These are phyloP conservation scores for Henningerozyma blattae DNA, from an alignment of 805 yeast species.

Conservation along the genomic window DNA sequence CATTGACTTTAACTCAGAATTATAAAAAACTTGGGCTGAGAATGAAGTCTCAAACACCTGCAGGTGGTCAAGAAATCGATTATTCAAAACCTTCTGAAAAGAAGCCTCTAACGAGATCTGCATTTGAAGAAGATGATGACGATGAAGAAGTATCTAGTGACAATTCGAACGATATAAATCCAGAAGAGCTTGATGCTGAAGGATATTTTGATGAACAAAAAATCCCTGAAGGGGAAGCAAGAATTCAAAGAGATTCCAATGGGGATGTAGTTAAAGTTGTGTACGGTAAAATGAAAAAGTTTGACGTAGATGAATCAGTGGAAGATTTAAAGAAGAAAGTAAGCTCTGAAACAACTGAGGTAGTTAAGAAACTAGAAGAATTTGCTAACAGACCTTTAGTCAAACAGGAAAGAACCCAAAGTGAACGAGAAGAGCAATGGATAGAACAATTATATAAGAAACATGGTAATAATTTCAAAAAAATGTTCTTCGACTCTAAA, in stretches of 20 bases:
- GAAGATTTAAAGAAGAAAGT: slow-evolving; percentile 18
- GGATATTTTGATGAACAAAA: slow-evolving; percentile 33
- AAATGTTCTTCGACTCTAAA: slow-evolving; percentile 87
- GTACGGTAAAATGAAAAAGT: slow-evolving; percentile 50
- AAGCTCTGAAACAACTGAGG: slow-evolving; percentile 32
- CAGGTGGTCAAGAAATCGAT: slow-evolving; percentile 74
- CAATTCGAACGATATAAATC: slow-evolving; percentile 5
- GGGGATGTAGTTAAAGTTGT: slow-evolving; percentile 57
- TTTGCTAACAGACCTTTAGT: slow-evolving; percentile 33
- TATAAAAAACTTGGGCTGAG: slow-evolving; percentile 72
- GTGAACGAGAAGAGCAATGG: slow-evolving; percentile 72
- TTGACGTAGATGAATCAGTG: slow-evolving; percentile 24
- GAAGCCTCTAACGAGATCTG: slow-evolving; percentile 21
- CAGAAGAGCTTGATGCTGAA: slow-evolving; percentile 11
- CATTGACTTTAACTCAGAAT: slow-evolving; percentile 72
- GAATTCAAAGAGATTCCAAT: slow-evolving; percentile 55
- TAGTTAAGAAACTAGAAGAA: slow-evolving; percentile 59
- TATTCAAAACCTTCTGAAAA: slow-evolving; percentile 29
- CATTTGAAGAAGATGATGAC: slow-evolving; percentile 11
- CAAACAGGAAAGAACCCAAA: slow-evolving; percentile 41
- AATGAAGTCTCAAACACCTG: slow-evolving; percentile 47
- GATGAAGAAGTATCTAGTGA: slow-evolving; percentile 13
- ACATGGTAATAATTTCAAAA: slow-evolving; percentile 78
- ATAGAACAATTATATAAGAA: slow-evolving; percentile 48
- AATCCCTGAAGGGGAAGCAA: slow-evolving; percentile 71